Conservation (phyloP, 345 rosid genomes). For the Brassica cretica region DNA sequence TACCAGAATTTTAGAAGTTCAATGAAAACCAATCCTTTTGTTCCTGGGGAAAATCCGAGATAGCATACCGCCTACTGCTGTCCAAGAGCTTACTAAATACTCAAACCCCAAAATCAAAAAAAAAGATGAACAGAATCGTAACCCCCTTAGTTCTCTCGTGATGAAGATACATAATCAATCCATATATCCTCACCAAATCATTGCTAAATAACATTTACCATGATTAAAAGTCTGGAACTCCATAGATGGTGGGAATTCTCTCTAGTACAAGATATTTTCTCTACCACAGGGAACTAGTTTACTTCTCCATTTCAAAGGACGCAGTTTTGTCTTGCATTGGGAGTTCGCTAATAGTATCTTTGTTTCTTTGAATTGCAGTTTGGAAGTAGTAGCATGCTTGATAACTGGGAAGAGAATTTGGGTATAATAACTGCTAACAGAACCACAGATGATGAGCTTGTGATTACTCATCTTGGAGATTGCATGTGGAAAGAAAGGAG, state of each 20-base stretch:
- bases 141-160: slow-evolving; percentile 1
- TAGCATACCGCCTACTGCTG: not conserved
- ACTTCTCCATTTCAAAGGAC: slow-evolving; percentile 3
- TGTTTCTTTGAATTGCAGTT: slow-evolving; percentile 47
- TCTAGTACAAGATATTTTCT: too few species aligned
- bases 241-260: too few species aligned
- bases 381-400: slow-evolving; percentile 82
- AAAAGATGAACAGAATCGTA: not conserved
- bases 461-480: slow-evolving; percentile 95
- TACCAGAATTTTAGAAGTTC: not conserved
- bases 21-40: not conserved
- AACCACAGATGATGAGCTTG: slow-evolving; percentile 94
- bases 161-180: slow-evolving; percentile 5
- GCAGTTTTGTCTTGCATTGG: not conserved
- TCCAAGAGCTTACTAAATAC: not conserved
- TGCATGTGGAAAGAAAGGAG: slow-evolving; percentile 96
- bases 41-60: not conserved
- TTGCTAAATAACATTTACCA: not conserved
- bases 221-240: too few species aligned
- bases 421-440: slow-evolving; percentile 95
- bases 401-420: slow-evolving; percentile 97
- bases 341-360: slow-evolving; percentile 6
- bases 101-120: not conserved
- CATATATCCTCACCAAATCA: not conserved
- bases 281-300: not conserved